Base-by-base conservation (phyloP, 1,139 yeast species). In the Blastobotrys proliferans region DNA sequence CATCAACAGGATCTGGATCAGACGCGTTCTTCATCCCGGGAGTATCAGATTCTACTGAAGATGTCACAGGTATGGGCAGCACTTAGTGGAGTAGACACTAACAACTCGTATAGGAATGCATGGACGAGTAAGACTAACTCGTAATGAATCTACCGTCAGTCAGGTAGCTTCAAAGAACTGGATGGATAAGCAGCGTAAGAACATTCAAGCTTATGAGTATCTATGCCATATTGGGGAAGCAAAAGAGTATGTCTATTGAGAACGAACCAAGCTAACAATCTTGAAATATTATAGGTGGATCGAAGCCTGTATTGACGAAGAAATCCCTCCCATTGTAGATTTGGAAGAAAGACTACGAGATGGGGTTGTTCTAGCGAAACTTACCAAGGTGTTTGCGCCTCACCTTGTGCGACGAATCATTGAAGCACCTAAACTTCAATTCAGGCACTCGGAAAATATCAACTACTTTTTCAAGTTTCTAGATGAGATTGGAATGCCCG, bases 401-500 rank as follows among this genome's bases (percentile, higher is more conserved):
- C 71, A 73, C 0, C 66, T 79, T 3, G 83, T 80, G 11, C 73
- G 69, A 32, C 67, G 68, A 41, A 76, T 82, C 13, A 74, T 73
- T 47, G 77, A 77, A 18, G 68, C 75, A n/a, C 79, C 76, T 37
- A 78, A 76, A 46, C 69, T 87, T 35, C 94, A 87, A 60, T 92
- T 86, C 68, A 79, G 85, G 49, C 96, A 88, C 61, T 87, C 96
- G 0, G 97, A 94, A 60, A 92, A 92, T 58, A 92, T 92, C 57
- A 87, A 88, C 58, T 73, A 82, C 21, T 92, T 92, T 63, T 83
- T 92, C 61, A 73, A 77, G 21, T 76, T 92, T 46, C 68, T 87
- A 30, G 83, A 79, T 44, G 76, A 70, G 50, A 73, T 87, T 51
- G 80, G 79, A 26, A 79, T 92, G 52, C 98, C 98, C 0, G 94